phyloP scores from a whole-genome alignment of 805 yeast genomes.

The Candida succiphila region DNA sequence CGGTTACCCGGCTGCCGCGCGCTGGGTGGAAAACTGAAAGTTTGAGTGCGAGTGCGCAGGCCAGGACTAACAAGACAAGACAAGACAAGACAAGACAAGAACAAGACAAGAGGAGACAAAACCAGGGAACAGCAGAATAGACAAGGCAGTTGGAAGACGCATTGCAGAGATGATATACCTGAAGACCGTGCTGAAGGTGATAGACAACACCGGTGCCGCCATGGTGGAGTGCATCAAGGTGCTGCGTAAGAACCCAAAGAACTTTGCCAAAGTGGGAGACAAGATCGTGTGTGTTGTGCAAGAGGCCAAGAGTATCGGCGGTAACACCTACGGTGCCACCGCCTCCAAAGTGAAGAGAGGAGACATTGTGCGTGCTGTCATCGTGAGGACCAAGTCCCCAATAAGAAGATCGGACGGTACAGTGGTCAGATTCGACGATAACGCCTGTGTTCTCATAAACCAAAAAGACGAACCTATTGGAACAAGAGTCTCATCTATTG shows the following conservation, averaged over 20 bases:
- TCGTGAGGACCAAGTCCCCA: slow-evolving; percentile 76
- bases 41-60: not conserved
- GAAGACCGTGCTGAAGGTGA: slow-evolving; percentile 79
- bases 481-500: slow-evolving; percentile 82
- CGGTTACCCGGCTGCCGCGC: too few relatives aligned
- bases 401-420: slow-evolving; percentile 81
- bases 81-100: too few relatives aligned
- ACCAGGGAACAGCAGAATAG: too few relatives aligned
- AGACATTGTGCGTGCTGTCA: slow-evolving; percentile 91
- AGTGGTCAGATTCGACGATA: slow-evolving; percentile 81
- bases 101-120: too few relatives aligned
- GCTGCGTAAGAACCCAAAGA: slow-evolving; percentile 76
- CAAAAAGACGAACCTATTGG: slow-evolving; percentile 90
- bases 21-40: too few relatives aligned
- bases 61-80: not conserved
- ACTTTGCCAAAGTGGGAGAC: slow-evolving; percentile 82
- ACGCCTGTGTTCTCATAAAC: slow-evolving; percentile 92
- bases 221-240: slow-evolving; percentile 95
- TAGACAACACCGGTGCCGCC: slow-evolving; percentile 91
- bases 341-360: slow-evolving; percentile 83
- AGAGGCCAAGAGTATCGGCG: slow-evolving; percentile 44
- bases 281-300: slow-evolving; percentile 90
- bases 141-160: too few relatives aligned
- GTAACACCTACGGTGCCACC: slow-evolving; percentile 47
- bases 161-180: slow-evolving; percentile 81